Conservation (phyloP, 345 rosid species). For the Gossypium thurberi region DNA sequence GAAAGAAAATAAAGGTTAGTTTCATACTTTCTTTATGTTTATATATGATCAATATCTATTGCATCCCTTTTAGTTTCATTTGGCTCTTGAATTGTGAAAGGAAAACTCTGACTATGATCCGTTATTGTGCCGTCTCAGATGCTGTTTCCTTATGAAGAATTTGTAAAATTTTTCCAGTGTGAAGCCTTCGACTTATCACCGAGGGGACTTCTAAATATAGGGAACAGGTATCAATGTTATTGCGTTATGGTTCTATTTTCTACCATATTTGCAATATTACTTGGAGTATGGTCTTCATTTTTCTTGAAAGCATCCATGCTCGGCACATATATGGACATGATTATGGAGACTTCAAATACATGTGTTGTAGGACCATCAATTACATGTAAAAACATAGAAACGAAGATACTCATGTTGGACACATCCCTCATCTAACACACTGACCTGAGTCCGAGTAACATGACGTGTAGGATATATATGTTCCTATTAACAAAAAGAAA, state of each 20-base stretch:
- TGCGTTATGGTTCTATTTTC: background rate
- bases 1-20: constrained; percentile 46
- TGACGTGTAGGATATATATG: background rate
- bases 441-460: background rate
- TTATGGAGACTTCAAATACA: background rate
- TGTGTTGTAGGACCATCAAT: background rate
- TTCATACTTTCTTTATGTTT: constrained; percentile 25
- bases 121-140: constrained; percentile 24
- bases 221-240: constrained; percentile 52
- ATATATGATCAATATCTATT: background rate
- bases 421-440: background rate
- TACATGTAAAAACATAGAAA: background rate
- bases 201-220: constrained; percentile 78
- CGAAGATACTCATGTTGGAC: background rate
- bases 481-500: constrained; percentile 2
- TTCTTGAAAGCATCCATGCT: background rate
- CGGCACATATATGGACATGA: background rate
- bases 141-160: constrained; percentile 76
- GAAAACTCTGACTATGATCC: constrained; percentile 1
- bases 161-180: constrained; percentile 54
- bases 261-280: background rate
- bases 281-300: background rate
- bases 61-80: background rate
- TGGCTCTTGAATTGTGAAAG: background rate
- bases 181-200: constrained; percentile 57